Evolutionary conservation across 257 asterid species (phyloP), one percentile per base, ranked within the genome.

Genomic region (Anisodus tanguticus): DNA sequence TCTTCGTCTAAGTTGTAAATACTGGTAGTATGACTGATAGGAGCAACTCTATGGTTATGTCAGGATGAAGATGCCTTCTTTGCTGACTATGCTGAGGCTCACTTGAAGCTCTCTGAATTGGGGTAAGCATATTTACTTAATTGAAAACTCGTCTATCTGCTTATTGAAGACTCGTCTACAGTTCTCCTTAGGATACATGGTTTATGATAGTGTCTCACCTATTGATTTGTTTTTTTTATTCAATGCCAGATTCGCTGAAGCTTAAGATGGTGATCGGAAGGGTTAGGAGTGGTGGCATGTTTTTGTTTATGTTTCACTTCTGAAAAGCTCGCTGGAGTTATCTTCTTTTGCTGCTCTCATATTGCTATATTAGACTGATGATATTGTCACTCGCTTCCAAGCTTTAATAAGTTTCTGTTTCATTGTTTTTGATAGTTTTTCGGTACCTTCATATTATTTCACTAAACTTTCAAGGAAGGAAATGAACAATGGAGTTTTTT

Each of bases 61-160:
- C 85, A 93, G 98, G 96, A 93, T 68, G 98, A 95, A 89, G 98
- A 95, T 85, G 94, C 94, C 15, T 95, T 95, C 90, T 95, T 93
- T 76, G 91, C 91, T 13, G 97, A 93, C 80, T 93, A 95, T 84
- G 98, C 98, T 4, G 91, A 54, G 67, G 90, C 97, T 83, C 98
- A 95, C 85, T 17, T 68, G 92, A 93, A 90, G 84, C 97, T 95
- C 43, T 93, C 95, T 53, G 98, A 95, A 83, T 85, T 95, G 88
- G 97, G 97, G 98, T 94, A 88, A 85, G 86, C 59, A 69, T 58
- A 39, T 22, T 22, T 51, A 1, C 3, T n/a, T 76, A 11, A 22
- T 7, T 8, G 43, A 51, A 26, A 76, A 26, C 62, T 74, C 3
- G 7, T 8, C 0, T n/a, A 43, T 72, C 41, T 22, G 47, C 16